Evolutionary conservation across 2,329 filamentous ascomycete genomes (phyloP).

Genomic region (Colletotrichum trifolii): DNA sequence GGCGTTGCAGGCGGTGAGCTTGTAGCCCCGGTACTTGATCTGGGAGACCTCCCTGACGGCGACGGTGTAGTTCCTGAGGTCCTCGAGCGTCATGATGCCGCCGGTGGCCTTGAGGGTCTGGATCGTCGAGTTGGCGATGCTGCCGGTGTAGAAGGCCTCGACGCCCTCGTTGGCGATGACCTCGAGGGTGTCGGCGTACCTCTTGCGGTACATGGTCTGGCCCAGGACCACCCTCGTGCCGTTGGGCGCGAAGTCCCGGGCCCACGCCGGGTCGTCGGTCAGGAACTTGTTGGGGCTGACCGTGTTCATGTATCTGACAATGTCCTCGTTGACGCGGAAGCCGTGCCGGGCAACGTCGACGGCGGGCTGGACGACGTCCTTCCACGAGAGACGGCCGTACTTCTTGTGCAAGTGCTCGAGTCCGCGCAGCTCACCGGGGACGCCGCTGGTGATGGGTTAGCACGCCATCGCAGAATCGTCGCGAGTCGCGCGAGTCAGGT

Average conservation of each 20-base stretch:
- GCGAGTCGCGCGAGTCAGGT: too few species aligned
- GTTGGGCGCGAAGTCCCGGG: slow-evolving; percentile 84
- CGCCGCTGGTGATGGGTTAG: slow-evolving; percentile 55
- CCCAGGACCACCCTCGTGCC: slow-evolving; percentile 73
- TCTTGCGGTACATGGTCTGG: slow-evolving; percentile 79
- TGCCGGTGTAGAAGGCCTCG: slow-evolving; percentile 76
- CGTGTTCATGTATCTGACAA: slow-evolving; percentile 75
- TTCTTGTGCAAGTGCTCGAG: slow-evolving; percentile 78
- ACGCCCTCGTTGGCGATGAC: slow-evolving; percentile 73
- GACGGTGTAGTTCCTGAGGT: slow-evolving; percentile 79
- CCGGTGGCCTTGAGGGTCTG: slow-evolving; percentile 69
- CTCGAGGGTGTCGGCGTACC: slow-evolving; percentile 80
- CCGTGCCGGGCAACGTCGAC: slow-evolving; percentile 78
- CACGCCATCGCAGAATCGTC: not conserved
- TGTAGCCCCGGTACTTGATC: slow-evolving; percentile 76
- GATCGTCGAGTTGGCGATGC: slow-evolving; percentile 77
- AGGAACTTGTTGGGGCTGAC: slow-evolving; percentile 68
- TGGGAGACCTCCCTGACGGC: slow-evolving; percentile 69
- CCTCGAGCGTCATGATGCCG: slow-evolving; percentile 81
- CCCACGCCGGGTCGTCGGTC: slow-evolving; percentile 77
- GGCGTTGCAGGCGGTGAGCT: slow-evolving; percentile 73
- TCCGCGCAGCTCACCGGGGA: slow-evolving; percentile 79
- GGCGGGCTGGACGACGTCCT: slow-evolving; percentile 74
- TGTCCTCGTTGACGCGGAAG: slow-evolving; percentile 77
- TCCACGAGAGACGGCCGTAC: slow-evolving; percentile 74